These are phyloP conservation scores for Stagonosporopsis chrysanthemi DNA, from an alignment of 2,329 filamentous ascomycete genomes.

Conservation along the genomic window DNA sequence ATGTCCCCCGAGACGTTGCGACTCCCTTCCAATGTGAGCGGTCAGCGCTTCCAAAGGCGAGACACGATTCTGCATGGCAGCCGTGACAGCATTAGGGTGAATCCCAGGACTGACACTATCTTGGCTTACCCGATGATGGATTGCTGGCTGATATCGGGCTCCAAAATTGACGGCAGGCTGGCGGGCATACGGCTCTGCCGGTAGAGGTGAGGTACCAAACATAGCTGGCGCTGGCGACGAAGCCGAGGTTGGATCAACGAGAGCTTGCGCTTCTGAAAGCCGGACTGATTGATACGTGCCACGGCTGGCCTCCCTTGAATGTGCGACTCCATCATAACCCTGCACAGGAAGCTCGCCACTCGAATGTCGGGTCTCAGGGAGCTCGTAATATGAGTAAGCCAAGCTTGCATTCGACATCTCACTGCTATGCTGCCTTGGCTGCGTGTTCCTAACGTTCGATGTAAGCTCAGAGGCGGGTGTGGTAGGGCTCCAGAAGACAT, in stretches of 20 bases:
- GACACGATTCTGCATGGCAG: conserved; percentile 2
- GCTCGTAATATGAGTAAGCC: conserved; percentile 44
- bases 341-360: conserved; percentile 30
- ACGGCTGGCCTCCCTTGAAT: conserved; percentile 24
- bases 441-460: neutral
- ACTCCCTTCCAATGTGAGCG: conserved; percentile 4
- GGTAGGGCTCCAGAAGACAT: conserved; percentile 7
- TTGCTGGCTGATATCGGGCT: neutral
- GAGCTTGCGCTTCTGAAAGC: conserved; percentile 19
- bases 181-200: conserved; percentile 35
- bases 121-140: neutral
- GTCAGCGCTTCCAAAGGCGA: conserved; percentile 11
- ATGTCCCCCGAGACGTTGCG: conserved; percentile 5
- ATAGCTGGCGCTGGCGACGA: neutral
- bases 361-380: conserved; percentile 36
- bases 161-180: conserved; percentile 13
- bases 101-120: neutral
- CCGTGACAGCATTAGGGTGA: neutral
- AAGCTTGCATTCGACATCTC: conserved; percentile 38
- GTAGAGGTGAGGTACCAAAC: conserved; percentile 25
- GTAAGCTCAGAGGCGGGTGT: neutral
- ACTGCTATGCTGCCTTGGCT: conserved; percentile 29
- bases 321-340: conserved; percentile 28
- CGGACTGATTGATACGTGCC: conserved; percentile 35
- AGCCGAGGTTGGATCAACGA: neutral